Conservation (phyloP, 2,329 filamentous ascomycete species). For the Macrophomina pseudophaseolina region DNA sequence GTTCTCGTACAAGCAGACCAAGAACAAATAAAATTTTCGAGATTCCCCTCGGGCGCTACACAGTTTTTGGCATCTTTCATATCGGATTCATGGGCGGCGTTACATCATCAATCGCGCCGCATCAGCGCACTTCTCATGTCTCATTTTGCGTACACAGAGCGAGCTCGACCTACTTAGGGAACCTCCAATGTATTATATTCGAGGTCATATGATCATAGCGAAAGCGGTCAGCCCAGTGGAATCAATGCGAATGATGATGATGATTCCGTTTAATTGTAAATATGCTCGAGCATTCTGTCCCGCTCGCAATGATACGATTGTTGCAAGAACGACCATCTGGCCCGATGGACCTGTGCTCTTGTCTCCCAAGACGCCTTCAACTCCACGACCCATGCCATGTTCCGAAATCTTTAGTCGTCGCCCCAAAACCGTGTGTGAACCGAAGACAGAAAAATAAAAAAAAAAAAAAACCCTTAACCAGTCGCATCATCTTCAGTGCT, state of each 20-base stretch:
- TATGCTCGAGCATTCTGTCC: neutral
- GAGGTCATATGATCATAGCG: no score
- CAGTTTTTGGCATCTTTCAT: neutral
- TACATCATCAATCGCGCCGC: conserved; percentile 3
- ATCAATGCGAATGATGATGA: neutral
- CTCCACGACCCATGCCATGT: conserved; percentile 14
- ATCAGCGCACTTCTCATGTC: neutral
- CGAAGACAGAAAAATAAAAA: neutral
- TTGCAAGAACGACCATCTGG: neutral
- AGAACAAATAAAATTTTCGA: conserved; percentile 63
- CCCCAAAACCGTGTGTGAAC: neutral
- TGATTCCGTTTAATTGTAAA: neutral
- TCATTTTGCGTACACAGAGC: neutral
- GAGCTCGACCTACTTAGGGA: no score
- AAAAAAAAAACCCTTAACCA: no score
- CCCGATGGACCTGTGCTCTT: neutral
- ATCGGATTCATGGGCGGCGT: conserved; percentile 25
- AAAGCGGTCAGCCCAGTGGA: no score
- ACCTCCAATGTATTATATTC: no score
- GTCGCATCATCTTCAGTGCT: no score
- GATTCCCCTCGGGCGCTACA: neutral
- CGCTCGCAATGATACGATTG: neutral
- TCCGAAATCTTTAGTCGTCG: neutral
- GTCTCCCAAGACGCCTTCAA: conserved; percentile 1
- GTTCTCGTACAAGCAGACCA: conserved; percentile 72